These are phyloP conservation scores for Chrysoporthe austroafricana DNA, from an alignment of 2,329 filamentous ascomycete species.

Conservation along the genomic window DNA sequence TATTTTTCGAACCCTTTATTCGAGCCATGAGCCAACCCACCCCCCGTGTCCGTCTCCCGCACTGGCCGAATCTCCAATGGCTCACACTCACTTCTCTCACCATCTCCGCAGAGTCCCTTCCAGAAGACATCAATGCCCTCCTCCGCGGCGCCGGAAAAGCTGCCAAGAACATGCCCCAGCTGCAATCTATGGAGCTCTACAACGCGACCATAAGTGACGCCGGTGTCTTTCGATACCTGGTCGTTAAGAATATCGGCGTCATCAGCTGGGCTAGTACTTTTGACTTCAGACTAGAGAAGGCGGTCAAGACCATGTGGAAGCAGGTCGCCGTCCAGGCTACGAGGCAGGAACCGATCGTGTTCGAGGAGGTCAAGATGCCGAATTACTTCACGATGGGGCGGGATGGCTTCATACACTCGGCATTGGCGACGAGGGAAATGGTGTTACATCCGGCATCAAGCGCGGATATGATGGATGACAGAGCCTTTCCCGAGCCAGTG, in stretches of 20 bases:
- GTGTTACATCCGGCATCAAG: constrained; percentile 22
- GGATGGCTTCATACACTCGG: constrained; percentile 27
- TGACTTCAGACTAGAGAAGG: constrained; percentile 21
- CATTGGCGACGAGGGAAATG: constrained; percentile 26
- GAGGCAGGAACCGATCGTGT: constrained; percentile 20
- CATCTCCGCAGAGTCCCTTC: constrained; percentile 30
- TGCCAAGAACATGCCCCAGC: constrained; percentile 35
- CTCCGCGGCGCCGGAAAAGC: constrained; percentile 32
- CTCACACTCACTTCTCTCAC: constrained; percentile 34
- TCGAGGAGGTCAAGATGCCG: constrained; percentile 24
- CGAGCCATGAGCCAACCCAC: constrained; percentile 5
- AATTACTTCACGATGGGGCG: constrained; percentile 17
- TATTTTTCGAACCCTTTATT: constrained; percentile 33
- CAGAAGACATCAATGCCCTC: constrained; percentile 32
- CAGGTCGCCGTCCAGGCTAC: constrained; percentile 22
- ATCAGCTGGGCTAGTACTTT: constrained; percentile 31
- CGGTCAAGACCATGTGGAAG: constrained; percentile 27
- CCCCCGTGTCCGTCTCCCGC: constrained; percentile 16
- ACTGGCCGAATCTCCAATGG: constrained; percentile 34
- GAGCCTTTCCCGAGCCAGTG: constrained; percentile 22
- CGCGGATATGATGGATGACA: constrained; percentile 24
- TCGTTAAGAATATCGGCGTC: constrained; percentile 19
- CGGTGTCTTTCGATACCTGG: constrained; percentile 36
- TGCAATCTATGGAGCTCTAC: constrained; percentile 35
- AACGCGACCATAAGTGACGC: constrained; percentile 33